Evolutionary conservation across 2,329 filamentous ascomycete species (phyloP).

Genomic region (Penicillium digitatum): DNA sequence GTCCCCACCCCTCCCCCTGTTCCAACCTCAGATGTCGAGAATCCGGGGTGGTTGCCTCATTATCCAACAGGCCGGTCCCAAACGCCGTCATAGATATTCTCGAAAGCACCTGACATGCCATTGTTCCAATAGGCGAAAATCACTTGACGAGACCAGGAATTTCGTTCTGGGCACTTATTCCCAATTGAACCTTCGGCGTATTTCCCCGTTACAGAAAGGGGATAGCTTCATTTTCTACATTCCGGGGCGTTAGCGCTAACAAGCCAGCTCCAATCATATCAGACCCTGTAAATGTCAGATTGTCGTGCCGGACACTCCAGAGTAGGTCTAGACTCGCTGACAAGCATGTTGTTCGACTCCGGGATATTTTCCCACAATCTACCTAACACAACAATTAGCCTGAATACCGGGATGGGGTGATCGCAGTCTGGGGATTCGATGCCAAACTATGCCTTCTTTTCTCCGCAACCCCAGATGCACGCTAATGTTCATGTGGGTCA

Average conservation of each 20-base stretch:
- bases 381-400: slow-evolving; percentile 6
- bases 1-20: no score
- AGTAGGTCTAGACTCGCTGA: slow-evolving; percentile 2
- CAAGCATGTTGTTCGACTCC: not conserved
- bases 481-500: slow-evolving; percentile 5
- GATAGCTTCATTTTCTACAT: slow-evolving; percentile 7
- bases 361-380: not conserved
- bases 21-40: not conserved
- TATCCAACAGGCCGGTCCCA: not conserved
- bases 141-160: not conserved
- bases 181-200: not conserved
- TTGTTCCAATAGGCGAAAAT: not conserved
- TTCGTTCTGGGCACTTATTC: not conserved
- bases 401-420: slow-evolving; percentile 9
- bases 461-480: slow-evolving; percentile 10
- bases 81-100: not conserved
- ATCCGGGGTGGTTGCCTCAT: not conserved
- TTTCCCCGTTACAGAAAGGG: slow-evolving; percentile 14
- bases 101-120: not conserved
- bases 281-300: slow-evolving; percentile 11
- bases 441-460: not conserved
- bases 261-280: slow-evolving; percentile 10
- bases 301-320: slow-evolving; percentile 3
- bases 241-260: slow-evolving; percentile 2
- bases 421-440: not conserved